These are phyloP conservation scores for Fusarium citri DNA, from an alignment of 2,329 filamentous ascomycete genomes.

Conservation along the genomic window DNA sequence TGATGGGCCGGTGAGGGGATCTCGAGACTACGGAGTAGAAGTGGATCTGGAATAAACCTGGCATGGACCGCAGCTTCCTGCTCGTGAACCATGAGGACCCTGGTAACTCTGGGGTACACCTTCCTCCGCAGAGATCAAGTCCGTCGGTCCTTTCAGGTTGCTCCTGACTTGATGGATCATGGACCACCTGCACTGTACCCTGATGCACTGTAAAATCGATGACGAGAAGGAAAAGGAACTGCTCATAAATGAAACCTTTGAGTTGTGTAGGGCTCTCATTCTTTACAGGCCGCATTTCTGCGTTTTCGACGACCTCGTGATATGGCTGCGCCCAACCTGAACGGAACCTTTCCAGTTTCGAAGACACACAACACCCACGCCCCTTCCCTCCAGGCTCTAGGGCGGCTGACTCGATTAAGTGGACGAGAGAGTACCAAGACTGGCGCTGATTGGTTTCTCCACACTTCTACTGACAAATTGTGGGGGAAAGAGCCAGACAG, in stretches of 20 bases:
- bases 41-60: constrained; percentile 21
- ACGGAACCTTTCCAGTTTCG: constrained; percentile 24
- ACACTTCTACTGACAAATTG: constrained; percentile 44
- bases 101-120: constrained; percentile 31
- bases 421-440: constrained; percentile 4
- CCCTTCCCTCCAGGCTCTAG: constrained; percentile 9
- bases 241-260: not conserved
- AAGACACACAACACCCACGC: constrained; percentile 17
- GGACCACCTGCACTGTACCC: not conserved
- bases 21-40: constrained; percentile 18
- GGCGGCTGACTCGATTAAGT: constrained; percentile 38
- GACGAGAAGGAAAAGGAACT: constrained; percentile 2
- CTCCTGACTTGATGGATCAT: not conserved
- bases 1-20: constrained; percentile 22
- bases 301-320: constrained; percentile 44
- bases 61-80: constrained; percentile 30
- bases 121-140: constrained; percentile 30
- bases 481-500: constrained; percentile 32
- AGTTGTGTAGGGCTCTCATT: not conserved
- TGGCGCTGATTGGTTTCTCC: constrained; percentile 44
- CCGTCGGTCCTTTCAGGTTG: not conserved
- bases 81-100: constrained; percentile 36
- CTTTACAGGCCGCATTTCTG: constrained; percentile 39
- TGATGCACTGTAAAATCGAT: constrained; percentile 3
- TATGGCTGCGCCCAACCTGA: constrained; percentile 27